phyloP scores from a whole-genome alignment of 306 rosid species.

The Comarum palustre region DNA sequence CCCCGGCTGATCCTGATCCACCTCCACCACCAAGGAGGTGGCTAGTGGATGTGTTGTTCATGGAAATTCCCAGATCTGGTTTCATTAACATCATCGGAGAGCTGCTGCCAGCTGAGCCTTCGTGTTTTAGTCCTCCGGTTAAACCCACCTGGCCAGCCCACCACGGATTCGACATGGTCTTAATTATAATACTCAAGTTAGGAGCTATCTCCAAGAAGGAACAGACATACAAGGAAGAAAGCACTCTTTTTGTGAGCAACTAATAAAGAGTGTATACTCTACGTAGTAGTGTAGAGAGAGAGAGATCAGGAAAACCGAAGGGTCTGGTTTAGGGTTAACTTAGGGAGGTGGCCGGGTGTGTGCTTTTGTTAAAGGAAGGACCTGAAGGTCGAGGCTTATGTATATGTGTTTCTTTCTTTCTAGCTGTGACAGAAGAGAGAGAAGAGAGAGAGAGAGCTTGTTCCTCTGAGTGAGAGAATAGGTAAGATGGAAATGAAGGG shows the following conservation, averaged over 20 bases:
- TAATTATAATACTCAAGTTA: background rate
- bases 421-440: background rate
- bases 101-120: constrained; percentile 28
- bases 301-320: background rate
- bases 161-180: constrained; percentile 75
- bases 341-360: background rate
- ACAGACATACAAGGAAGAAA: background rate
- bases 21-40: constrained; percentile 1
- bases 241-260: constrained; percentile 2
- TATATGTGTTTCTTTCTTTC: background rate
- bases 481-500: background rate
- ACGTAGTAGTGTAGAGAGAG: background rate
- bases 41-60: constrained; percentile 31
- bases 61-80: constrained; percentile 78
- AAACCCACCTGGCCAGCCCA: constrained; percentile 68
- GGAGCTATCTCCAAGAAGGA: background rate
- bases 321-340: constrained; percentile 13
- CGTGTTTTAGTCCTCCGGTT: constrained; percentile 34
- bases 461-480: background rate
- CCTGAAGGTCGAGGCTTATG: background rate
- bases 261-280: background rate
- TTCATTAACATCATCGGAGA: constrained; percentile 39
- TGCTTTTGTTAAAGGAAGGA: background rate
- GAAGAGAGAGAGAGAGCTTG: background rate
- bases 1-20: constrained; percentile 19